Conservation (phyloP, 2,329 filamentous ascomycete genomes). For the Cordyceps farinosa region DNA sequence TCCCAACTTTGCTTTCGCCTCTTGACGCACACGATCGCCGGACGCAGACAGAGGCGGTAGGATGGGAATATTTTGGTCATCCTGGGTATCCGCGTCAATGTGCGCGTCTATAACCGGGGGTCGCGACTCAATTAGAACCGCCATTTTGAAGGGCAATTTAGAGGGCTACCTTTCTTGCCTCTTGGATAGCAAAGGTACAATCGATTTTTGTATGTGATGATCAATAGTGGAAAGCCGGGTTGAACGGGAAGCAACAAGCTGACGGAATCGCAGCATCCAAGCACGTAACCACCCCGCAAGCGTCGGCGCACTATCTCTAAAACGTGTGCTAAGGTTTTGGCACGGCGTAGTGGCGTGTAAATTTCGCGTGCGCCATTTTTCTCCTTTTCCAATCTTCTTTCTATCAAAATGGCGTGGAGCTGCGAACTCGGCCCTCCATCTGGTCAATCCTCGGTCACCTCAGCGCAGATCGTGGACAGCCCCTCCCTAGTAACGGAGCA, state of each 20-base stretch:
- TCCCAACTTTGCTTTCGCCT: neutral
- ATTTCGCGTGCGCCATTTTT: neutral
- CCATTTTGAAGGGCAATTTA: neutral
- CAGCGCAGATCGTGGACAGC: no score
- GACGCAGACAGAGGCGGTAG: neutral
- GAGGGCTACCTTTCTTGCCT: neutral
- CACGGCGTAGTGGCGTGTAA: neutral
- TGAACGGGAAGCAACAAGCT: neutral
- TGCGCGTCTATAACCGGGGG: neutral
- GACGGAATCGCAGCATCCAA: constrained; percentile 8
- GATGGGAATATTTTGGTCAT: neutral
- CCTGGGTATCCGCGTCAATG: neutral
- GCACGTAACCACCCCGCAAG: constrained; percentile 15
- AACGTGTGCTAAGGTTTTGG: neutral
- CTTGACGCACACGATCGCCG: neutral
- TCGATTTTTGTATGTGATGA: neutral
- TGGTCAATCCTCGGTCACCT: neutral
- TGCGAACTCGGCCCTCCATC: neutral
- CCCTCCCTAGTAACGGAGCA: no score
- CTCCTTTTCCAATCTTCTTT: no score
- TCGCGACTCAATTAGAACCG: neutral
- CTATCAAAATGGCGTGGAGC: no score
- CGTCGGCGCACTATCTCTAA: neutral
- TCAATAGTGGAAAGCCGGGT: neutral
- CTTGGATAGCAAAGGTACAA: neutral